These are phyloP conservation scores for Trichoderma koningii DNA, from an alignment of 2,329 filamentous ascomycete species.

Conservation along the genomic window DNA sequence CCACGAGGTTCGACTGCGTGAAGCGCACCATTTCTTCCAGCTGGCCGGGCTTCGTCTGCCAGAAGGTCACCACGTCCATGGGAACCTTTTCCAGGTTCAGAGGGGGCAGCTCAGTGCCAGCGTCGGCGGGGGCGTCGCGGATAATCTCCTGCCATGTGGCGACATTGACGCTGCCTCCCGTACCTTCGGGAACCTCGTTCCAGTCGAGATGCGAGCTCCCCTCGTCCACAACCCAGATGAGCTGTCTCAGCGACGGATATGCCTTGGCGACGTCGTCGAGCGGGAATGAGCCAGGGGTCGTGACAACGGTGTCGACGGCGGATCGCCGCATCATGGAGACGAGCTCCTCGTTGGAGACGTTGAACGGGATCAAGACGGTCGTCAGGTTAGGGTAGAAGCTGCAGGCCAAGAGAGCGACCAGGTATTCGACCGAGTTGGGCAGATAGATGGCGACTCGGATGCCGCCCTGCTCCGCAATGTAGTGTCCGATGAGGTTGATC, in stretches of 20 bases:
- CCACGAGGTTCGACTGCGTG: slow-evolving; percentile 79
- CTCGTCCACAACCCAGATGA: slow-evolving; percentile 91
- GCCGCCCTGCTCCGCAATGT: slow-evolving; percentile 69
- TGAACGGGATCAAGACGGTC: slow-evolving; percentile 82
- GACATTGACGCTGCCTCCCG: slow-evolving; percentile 73
- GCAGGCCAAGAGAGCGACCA: slow-evolving; percentile 81
- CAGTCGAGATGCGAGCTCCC: slow-evolving; percentile 93
- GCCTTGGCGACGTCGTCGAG: slow-evolving; percentile 70
- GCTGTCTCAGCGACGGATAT: slow-evolving; percentile 70
- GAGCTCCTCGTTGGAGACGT: slow-evolving; percentile 68
- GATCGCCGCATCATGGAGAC: slow-evolving; percentile 71
- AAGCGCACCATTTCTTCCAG: slow-evolving; percentile 77
- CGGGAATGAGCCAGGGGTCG: slow-evolving; percentile 83
- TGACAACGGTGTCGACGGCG: slow-evolving; percentile 78
- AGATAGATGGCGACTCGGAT: slow-evolving; percentile 86
- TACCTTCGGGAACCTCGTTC: slow-evolving; percentile 81
- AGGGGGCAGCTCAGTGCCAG: slow-evolving; percentile 65
- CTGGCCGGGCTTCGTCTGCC: slow-evolving; percentile 56
- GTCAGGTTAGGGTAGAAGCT: slow-evolving; percentile 81
- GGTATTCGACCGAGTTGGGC: slow-evolving; percentile 87
- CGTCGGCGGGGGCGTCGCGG: slow-evolving; percentile 63
- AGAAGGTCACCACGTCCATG: slow-evolving; percentile 66
- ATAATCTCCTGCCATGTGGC: slow-evolving; percentile 93
- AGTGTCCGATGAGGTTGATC: slow-evolving; percentile 82
- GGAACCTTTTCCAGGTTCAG: slow-evolving; percentile 56